Conservation (phyloP, 164 flowering plant genomes). For the Berberis vulgaris region DNA sequence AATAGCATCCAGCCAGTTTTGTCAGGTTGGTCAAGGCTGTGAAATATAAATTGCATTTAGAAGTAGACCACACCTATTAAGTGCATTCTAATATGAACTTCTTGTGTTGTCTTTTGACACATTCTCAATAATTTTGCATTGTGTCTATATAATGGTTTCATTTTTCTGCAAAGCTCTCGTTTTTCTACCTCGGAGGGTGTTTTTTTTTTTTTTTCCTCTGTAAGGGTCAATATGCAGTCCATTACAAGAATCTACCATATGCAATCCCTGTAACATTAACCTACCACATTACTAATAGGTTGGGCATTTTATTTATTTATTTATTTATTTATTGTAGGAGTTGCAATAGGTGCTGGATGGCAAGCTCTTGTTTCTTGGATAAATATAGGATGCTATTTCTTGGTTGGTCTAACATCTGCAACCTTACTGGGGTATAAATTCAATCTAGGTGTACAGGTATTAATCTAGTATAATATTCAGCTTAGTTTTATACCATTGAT, state of each 20-base stretch:
- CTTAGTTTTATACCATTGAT: no score
- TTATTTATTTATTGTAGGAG: conserved; percentile 17
- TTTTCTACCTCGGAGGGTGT: no score
- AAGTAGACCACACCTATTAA: no score
- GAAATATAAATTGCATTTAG: background rate
- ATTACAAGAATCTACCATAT: background rate
- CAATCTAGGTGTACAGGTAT: conserved; percentile 27
- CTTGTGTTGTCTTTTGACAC: no score
- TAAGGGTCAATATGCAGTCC: background rate
- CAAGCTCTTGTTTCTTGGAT: conserved; percentile 42
- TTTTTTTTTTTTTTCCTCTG: background rate
- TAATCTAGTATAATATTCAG: no score
- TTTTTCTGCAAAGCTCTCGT: no score
- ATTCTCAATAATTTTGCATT: no score
- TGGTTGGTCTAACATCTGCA: conserved; percentile 41
- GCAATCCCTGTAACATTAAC: no score
- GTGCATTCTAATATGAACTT: no score
- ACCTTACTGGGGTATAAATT: conserved; percentile 29
- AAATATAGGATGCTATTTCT: conserved; percentile 36
- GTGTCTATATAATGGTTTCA: no score
- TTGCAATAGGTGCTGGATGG: conserved; percentile 65
- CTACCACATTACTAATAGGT: no score
- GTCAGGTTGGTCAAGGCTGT: conserved; percentile 23
- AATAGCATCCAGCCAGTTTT: conserved; percentile 46
- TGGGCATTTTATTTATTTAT: no score